Evolutionary conservation across 2,329 filamentous ascomycete species (phyloP), one percentile per base, ranked within the genome.

Genomic region (Sclerotinia sclerotiorum): DNA sequence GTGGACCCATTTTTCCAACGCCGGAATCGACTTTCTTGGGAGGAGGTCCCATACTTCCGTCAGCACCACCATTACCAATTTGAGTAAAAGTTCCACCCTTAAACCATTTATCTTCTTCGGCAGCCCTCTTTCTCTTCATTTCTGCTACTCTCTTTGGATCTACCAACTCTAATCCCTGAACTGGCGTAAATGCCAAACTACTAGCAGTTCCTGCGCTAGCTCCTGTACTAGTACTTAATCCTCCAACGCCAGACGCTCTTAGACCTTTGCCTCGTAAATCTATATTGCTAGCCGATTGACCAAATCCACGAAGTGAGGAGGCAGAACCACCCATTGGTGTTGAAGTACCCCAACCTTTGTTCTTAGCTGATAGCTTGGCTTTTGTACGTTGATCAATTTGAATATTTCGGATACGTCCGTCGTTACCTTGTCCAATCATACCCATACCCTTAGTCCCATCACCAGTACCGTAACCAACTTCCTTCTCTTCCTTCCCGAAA

Each of bases 21-120:
- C 87, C 88, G 0, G 85, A 89, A 76, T 91, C 87, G 35, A 88
- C 81, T 79, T 88, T 93, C 82, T 97, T 97, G 66, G 94, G 77
- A 2, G 84, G 85, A 21, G 94, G 90, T 79, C 94, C 97, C 84
- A 97, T 97, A 0, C 87, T 90, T 15, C 83, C 87, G 63, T 84
- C 55, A 24, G 42, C 46, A 27, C 71, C 70, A 70, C 84, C 82
- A 10, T 82, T 81, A 13, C 88, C 88, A 68, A 97, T 86, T 79
- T 97, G 94, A 11, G 95, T 97, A 77, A 99, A 99, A 0, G 92
- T 94, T n/a, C 95, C 95, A 58, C 93, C 92, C 80, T 95, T 97
- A 83, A 99, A 99, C 90, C 93, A 99, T 49, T 93, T 85, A 77
- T 98, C 94, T 78, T 97, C 93, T 72, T 98, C 95, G 0, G 93